Evolutionary conservation across 2,329 filamentous ascomycete genomes (phyloP), one percentile per base, ranked within the genome.

Genomic region (Monosporascus sp.): DNA sequence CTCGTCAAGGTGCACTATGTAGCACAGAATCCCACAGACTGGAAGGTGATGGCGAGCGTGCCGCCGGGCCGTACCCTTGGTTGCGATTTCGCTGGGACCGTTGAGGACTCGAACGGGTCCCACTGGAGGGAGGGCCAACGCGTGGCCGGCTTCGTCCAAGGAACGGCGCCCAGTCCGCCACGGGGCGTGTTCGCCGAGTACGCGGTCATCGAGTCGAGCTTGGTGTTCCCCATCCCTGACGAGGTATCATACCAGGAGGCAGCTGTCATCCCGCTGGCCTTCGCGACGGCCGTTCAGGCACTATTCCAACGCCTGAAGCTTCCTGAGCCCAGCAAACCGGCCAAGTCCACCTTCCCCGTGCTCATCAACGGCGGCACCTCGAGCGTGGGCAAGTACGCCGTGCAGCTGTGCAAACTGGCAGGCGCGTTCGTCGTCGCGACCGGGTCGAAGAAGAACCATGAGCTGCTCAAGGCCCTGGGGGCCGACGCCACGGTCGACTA

Each of bases 221-320:
- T 68, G 14, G 65, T 68, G 37, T 69, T 57, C 51, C 41, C 58
- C 3, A 60, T 69, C 44, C 66, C 66, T 2, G 65, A 67, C 48
- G 41, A 47, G 2, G 48, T 66, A n/a, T 61, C 63, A 11, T 58
- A 62, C 50, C 56, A 60, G 52, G 62, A 66, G 24, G 67, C 64
- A 3, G 63, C 64, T 19, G 63, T 59, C 26, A 27, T 67, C 19
- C 61, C 62, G 17, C 57, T 73, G 68, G 72, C 58, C 63, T 80
- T 57, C 70, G 78, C 52, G 60, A 81, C 54, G 70, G 80, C 67
- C 68, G 75, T 60, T 44, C 67, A 69, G 56, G 66, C 64, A 20
- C 51, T 69, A 50, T 63, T 68, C 58, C 61, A 61, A 53, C 60
- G 67, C 16, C 56, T 69, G 4, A 55, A 58, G 20, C 59, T 68